Base-by-base conservation (phyloP, 768 basidiomycete species). In the Phylloporus arenicola region DNA sequence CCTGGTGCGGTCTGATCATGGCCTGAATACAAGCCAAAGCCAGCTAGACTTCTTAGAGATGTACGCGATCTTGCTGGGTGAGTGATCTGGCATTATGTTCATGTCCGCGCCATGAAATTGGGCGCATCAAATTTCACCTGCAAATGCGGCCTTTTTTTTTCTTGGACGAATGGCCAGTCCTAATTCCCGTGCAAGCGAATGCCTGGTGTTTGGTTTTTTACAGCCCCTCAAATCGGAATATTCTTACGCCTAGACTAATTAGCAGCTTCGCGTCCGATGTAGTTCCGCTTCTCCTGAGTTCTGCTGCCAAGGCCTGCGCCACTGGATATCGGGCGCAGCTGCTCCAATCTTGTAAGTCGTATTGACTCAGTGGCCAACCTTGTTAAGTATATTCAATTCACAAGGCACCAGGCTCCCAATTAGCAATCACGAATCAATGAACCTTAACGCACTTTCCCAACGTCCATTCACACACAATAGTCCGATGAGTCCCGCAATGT, bases 101-200 rank as follows among this genome's bases (percentile, higher is more conserved):
- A 65, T 65, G 45, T 64, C 62, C 57, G 62, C 46, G 45, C 45
- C 57, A 59, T 59, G 43, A 58, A 48, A 46, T 43, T 29, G 43
- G 53, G 53, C 46, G 56, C 58, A 65, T 50, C 56, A 58, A 45
- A 47, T 41, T 40, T 33, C 41, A 40, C 47, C n/a, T 38, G 57
- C 39, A 43, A 43, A 47, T 52, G 51, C 31, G 50, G 52, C 27
- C 33, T 50, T 47, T 49, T 53, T 54, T 50, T 47, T 49, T 54
- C 43, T 22, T 45, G 34, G 52, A 38, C 25, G 16, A 43, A 45
- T 35, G 52, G 40, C 44, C 22, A 49, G 45, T 49, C 22, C 52
- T 63, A 63, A 53, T 63, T 52, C 63, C 62, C 55, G 63, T 34
- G 40, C 31, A 40, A 37, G 27, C 30, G 34, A 52, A 41, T 22